A percentile compares a stretch with the other conserved stretches of the same genome.
These are phyloP conservation scores for Ceratocystis harringtonii DNA, from an alignment of 2,329 filamentous ascomycete genomes.

Conservation along the genomic window DNA sequence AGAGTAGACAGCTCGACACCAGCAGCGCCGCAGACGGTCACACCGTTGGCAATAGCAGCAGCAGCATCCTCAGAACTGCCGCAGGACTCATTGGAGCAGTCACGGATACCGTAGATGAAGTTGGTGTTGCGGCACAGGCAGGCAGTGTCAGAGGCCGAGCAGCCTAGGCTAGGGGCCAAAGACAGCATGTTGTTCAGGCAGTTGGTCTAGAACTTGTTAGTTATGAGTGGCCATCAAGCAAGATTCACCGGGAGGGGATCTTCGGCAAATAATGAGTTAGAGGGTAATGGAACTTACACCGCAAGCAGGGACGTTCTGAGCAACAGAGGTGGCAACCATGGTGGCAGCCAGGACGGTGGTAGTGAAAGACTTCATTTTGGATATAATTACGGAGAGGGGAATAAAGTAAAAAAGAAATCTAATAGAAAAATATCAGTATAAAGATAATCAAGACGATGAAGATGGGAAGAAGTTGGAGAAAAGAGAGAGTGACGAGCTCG, in stretches of 20 bases:
- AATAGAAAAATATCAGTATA: background rate
- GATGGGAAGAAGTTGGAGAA: background rate
- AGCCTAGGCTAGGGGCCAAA: constrained; percentile 33
- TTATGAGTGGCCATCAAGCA: background rate
- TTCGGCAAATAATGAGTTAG: background rate
- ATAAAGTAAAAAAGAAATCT: background rate
- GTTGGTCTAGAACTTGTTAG: constrained; percentile 26
- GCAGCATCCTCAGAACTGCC: constrained; percentile 23
- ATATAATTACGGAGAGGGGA: constrained; percentile 12
- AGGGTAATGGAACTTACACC: constrained; percentile 32
- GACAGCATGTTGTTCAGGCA: constrained; percentile 38
- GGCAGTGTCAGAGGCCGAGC: constrained; percentile 27
- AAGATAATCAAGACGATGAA: background rate
- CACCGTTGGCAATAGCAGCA: constrained; percentile 28
- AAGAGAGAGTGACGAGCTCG: background rate
- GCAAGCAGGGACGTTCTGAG: constrained; percentile 32
- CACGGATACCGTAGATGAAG: constrained; percentile 36
- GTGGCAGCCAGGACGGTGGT: constrained; percentile 29
- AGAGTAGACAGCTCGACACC: constrained; percentile 12
- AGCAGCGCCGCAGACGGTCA: constrained; percentile 25
- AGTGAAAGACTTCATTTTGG: constrained; percentile 39
- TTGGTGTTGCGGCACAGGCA: constrained; percentile 35
- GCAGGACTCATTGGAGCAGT: constrained; percentile 36
- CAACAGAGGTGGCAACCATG: constrained; percentile 26
- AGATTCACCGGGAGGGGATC: background rate